Conservation (phyloP, 768 basidiomycete species). For the Lactarius pseudohatsudake region DNA sequence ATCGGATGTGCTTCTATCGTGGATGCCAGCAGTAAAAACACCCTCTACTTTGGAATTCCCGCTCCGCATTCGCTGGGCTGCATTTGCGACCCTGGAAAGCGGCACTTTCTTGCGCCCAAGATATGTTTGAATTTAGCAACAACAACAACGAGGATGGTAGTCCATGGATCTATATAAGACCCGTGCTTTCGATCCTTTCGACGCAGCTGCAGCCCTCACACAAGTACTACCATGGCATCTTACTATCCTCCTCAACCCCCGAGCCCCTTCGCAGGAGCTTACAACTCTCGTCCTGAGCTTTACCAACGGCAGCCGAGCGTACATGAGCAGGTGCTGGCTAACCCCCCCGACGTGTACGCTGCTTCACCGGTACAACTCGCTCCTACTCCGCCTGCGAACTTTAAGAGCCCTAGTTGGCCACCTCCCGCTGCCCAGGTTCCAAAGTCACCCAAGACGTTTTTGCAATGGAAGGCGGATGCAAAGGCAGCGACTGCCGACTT, state of each 20-base stretch:
- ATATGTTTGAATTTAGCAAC: background rate
- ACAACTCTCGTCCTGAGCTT: slow-evolving; percentile 1
- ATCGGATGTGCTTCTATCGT: slow-evolving; percentile 2
- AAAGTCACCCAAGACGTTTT: slow-evolving; percentile 15
- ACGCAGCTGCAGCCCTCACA: background rate
- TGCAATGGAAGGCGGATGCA: slow-evolving; percentile 25
- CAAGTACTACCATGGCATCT: slow-evolving; percentile 13
- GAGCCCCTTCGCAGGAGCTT: slow-evolving; percentile 11
- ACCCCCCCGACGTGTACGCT: slow-evolving; percentile 6
- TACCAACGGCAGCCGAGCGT: background rate
- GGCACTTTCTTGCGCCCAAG: slow-evolving; percentile 8
- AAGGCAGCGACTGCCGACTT: slow-evolving; percentile 19
- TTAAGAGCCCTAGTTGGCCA: background rate
- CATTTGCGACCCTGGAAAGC: background rate
- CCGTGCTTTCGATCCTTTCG: background rate
- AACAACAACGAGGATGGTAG: background rate
- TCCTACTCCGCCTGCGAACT: background rate
- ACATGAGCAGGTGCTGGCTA: background rate
- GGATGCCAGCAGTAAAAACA: background rate
- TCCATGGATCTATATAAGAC: slow-evolving; percentile 11
- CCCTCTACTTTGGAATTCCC: background rate
- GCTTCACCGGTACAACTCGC: background rate
- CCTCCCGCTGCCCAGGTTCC: background rate
- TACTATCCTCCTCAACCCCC: slow-evolving; percentile 12
- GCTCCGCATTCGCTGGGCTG: background rate